These are phyloP conservation scores for Trichophyton simii DNA, from an alignment of 2,329 filamentous ascomycete genomes.

Conservation along the genomic window DNA sequence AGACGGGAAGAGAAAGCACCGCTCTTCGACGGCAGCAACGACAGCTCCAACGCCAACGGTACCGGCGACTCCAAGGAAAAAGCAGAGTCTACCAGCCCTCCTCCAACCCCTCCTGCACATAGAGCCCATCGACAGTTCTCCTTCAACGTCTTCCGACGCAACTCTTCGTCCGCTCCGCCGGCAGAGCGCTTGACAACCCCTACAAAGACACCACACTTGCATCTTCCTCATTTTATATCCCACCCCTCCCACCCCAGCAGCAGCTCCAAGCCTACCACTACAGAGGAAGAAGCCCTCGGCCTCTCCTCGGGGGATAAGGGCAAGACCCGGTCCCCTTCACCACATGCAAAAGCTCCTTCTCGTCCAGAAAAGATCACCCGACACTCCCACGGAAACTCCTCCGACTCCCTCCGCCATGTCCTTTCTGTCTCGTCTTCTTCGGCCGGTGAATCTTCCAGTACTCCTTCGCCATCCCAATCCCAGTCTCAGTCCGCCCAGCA, in stretches of 20 bases:
- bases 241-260: conserved; percentile 15
- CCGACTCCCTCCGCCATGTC: conserved; percentile 1
- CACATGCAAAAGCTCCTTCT: not conserved
- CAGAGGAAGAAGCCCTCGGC: conserved; percentile 70
- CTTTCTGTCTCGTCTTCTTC: not conserved
- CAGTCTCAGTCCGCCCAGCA: not conserved
- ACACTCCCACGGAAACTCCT: not conserved
- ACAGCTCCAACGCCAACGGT: not conserved
- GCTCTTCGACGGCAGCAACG: not conserved
- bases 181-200: not conserved
- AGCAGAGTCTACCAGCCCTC: not conserved
- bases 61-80: not conserved
- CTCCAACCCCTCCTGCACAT: conserved; percentile 2
- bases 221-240: conserved; percentile 5
- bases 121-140: conserved; percentile 67
- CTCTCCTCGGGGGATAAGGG: conserved; percentile 60
- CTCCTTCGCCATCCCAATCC: not conserved
- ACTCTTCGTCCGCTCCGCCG: conserved; percentile 13
- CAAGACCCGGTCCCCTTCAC: conserved; percentile 15
- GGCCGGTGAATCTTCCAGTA: not conserved
- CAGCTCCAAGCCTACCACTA: conserved; percentile 11
- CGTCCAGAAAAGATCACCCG: not conserved
- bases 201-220: conserved; percentile 2
- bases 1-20: not conserved
- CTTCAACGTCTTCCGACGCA: conserved; percentile 67